phyloP scores from a whole-genome alignment of 441 rosid species.

The Adansonia madagascariensis region DNA sequence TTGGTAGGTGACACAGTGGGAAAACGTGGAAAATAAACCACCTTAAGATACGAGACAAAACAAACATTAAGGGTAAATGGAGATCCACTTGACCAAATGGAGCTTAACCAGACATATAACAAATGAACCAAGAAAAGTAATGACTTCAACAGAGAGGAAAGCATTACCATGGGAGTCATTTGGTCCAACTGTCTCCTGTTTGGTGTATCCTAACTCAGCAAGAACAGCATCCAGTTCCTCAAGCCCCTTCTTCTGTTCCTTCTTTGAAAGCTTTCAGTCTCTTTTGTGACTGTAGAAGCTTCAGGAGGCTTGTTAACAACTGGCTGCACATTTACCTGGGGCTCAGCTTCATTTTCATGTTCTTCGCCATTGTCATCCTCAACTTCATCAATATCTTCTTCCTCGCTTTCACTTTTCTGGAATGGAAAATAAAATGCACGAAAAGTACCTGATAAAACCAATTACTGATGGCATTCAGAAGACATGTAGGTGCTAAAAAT shows the following conservation, averaged over 20 bases:
- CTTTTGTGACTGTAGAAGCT: slow-evolving; percentile 37
- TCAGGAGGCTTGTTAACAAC: slow-evolving; percentile 42
- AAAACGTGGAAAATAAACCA: not conserved
- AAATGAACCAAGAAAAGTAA: not conserved
- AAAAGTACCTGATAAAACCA: not conserved
- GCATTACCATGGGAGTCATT: slow-evolving; percentile 41
- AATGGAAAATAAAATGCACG: slow-evolving; percentile 15
- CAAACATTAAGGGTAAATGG: not conserved
- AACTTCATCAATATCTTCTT: slow-evolving; percentile 58
- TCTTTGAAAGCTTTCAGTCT: slow-evolving; percentile 59
- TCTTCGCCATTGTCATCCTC: slow-evolving; percentile 69
- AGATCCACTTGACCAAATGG: not conserved
- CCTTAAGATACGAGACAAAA: not conserved
- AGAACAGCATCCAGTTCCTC: slow-evolving; percentile 67
- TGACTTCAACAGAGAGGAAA: not conserved
- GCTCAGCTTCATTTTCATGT: slow-evolving; percentile 44
- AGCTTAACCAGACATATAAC: not conserved
- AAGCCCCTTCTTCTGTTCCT: slow-evolving; percentile 66
- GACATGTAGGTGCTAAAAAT: not conserved
- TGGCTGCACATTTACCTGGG: slow-evolving; percentile 31
- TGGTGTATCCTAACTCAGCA: slow-evolving; percentile 48
- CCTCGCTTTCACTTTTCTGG: slow-evolving; percentile 70
- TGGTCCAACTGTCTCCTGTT: slow-evolving; percentile 36
- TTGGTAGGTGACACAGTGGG: not conserved
- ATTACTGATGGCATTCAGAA: not conserved